Percentiles rank a stretch among this genome's conserved stretches.
phyloP scores from a whole-genome alignment of 148 eudicot genomes.

The Vaccinium myrtillus region DNA sequence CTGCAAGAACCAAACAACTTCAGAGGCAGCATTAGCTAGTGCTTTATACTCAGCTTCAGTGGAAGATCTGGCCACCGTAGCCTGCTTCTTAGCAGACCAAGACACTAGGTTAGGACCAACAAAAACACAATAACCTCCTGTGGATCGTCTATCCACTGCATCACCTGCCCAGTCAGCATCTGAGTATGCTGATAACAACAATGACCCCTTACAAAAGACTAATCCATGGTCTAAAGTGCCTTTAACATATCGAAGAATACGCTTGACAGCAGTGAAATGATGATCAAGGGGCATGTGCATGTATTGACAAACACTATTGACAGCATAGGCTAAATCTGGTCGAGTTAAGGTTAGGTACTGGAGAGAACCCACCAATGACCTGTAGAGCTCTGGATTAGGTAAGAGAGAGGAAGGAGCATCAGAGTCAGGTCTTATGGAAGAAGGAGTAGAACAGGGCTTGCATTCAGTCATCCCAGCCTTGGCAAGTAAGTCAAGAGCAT shows the following conservation, averaged over 20 bases:
- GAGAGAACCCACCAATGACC: fast-evolving
- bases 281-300: background rate
- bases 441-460: background rate
- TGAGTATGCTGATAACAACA: background rate
- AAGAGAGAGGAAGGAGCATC: background rate
- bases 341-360: background rate
- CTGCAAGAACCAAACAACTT: background rate
- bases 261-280: background rate
- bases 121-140: background rate
- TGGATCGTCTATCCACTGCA: background rate
- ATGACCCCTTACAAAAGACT: background rate
- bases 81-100: background rate
- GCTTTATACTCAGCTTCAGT: background rate
- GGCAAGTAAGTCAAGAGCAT: background rate
- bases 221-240: background rate
- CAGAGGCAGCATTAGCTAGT: background rate
- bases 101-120: background rate
- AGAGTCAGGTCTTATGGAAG: fast-evolving
- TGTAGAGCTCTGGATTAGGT: background rate
- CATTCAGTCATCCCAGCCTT: background rate
- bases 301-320: background rate
- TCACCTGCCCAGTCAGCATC: background rate
- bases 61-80: background rate
- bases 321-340: background rate
- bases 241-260: background rate